These are phyloP conservation scores for Begonia peltatifolia DNA, from an alignment of 306 rosid genomes.

Conservation along the genomic window DNA sequence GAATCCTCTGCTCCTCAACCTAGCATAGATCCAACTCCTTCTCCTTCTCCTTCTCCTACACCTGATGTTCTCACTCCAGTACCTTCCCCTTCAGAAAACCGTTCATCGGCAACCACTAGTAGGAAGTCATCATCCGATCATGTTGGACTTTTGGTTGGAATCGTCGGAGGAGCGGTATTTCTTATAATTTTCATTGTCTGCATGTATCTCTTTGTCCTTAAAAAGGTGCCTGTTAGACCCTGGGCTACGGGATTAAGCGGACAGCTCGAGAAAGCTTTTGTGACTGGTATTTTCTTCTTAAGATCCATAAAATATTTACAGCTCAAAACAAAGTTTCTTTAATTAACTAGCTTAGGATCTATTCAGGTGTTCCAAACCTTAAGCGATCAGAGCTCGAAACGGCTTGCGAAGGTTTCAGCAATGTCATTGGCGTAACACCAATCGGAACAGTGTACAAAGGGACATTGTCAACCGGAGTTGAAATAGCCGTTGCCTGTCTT, in stretches of 20 bases:
- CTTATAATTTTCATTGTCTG: slow-evolving; percentile 21
- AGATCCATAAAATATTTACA: background rate
- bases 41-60: background rate
- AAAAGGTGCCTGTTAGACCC: slow-evolving; percentile 75
- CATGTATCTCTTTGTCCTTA: slow-evolving; percentile 31
- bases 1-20: slow-evolving; percentile 6
- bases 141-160: slow-evolving; percentile 28
- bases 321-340: too few species aligned
- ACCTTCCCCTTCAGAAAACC: slow-evolving; percentile 2
- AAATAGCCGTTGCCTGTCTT: slow-evolving; percentile 78
- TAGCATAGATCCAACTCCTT: background rate
- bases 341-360: background rate
- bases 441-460: slow-evolving; percentile 82
- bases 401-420: slow-evolving; percentile 97
- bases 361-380: slow-evolving; percentile 76
- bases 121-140: background rate
- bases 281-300: slow-evolving; percentile 46
- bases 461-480: slow-evolving; percentile 88
- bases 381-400: slow-evolving; percentile 79
- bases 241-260: slow-evolving; percentile 96
- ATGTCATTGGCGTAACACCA: slow-evolving; percentile 70
- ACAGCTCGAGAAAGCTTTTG: slow-evolving; percentile 93
- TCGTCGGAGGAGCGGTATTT: slow-evolving; percentile 25
- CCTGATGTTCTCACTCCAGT: slow-evolving; percentile 16
- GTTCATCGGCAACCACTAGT: background rate